Percentiles rank a stretch among this genome's conserved stretches.
phyloP scores from a whole-genome alignment of 2,329 filamentous ascomycete genomes.

The Emmonsia crescens region DNA sequence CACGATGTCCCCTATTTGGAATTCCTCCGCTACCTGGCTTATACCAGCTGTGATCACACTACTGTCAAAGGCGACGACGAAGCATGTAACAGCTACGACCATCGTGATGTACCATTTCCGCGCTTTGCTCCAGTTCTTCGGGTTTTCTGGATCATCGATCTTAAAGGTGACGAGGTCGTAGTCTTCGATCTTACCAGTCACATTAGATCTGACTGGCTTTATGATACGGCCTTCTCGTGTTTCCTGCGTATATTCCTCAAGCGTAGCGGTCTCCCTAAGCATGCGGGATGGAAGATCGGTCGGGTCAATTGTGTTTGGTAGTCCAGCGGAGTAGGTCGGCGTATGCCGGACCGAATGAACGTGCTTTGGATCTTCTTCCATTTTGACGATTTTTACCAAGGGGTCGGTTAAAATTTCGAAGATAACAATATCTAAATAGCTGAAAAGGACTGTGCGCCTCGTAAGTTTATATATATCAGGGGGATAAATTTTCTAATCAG shows the following conservation, averaged over 20 bases:
- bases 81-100: conserved; percentile 66
- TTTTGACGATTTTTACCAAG: neutral
- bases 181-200: conserved; percentile 39
- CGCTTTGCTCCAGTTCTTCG: conserved; percentile 72
- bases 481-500: neutral
- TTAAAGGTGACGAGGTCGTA: conserved; percentile 62
- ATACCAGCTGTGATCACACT: conserved; percentile 72
- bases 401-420: neutral
- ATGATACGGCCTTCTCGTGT: conserved; percentile 52
- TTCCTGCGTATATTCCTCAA: conserved; percentile 58
- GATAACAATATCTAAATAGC: neutral
- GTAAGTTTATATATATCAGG: conserved; percentile 7
- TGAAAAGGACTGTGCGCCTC: neutral
- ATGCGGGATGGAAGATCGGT: conserved; percentile 56
- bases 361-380: neutral
- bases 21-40: conserved; percentile 50
- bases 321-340: conserved; percentile 19
- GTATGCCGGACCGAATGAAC: neutral
- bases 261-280: conserved; percentile 48
- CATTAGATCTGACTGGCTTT: conserved; percentile 44
- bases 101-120: conserved; percentile 80
- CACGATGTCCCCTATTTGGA: conserved; percentile 61
- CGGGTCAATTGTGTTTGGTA: conserved; percentile 26
- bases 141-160: conserved; percentile 62
- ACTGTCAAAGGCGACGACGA: conserved; percentile 60